Evolutionary conservation across 148 eudicot genomes (phyloP).

Genomic region (Heliosperma pusillum): DNA sequence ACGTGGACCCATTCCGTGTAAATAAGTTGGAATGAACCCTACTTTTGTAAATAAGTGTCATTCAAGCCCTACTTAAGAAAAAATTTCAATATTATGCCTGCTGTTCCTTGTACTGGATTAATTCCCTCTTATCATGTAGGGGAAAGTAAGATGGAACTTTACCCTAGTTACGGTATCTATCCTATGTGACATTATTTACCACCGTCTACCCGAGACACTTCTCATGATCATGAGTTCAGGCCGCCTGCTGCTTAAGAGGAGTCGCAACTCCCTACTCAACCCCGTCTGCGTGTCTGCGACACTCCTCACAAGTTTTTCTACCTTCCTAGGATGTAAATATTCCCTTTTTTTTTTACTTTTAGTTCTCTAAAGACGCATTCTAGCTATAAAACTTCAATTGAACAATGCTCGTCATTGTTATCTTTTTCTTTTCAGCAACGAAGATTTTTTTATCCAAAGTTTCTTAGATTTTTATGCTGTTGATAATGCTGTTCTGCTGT

Average conservation of each 20-base stretch:
- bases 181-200: constrained; percentile 96
- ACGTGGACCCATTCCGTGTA: too few relatives aligned
- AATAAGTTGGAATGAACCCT: too few relatives aligned
- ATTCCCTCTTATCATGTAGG: constrained; percentile 55
- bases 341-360: constrained; percentile 4
- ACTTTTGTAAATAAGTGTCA: too few relatives aligned
- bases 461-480: not conserved
- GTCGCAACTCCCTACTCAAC: not conserved
- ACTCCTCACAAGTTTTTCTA: constrained; percentile 19
- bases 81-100: constrained; percentile 42
- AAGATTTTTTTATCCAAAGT: constrained; percentile 1
- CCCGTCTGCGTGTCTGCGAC: not conserved
- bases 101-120: constrained; percentile 37
- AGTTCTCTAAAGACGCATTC: constrained; percentile 5
- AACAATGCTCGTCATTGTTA: too few relatives aligned
- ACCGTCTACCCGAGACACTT: constrained; percentile 55
- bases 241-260: constrained; percentile 83
- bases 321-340: constrained; percentile 28
- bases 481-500: not conserved
- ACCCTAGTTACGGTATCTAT: constrained; percentile 64
- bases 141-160: constrained; percentile 61
- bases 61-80: too few relatives aligned
- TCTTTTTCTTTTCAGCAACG: too few relatives aligned
- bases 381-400: constrained; percentile 7
- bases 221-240: constrained; percentile 84